phyloP scores from a whole-genome alignment of 1,284 basidiomycete species.

The Rhodotorula sp. region DNA sequence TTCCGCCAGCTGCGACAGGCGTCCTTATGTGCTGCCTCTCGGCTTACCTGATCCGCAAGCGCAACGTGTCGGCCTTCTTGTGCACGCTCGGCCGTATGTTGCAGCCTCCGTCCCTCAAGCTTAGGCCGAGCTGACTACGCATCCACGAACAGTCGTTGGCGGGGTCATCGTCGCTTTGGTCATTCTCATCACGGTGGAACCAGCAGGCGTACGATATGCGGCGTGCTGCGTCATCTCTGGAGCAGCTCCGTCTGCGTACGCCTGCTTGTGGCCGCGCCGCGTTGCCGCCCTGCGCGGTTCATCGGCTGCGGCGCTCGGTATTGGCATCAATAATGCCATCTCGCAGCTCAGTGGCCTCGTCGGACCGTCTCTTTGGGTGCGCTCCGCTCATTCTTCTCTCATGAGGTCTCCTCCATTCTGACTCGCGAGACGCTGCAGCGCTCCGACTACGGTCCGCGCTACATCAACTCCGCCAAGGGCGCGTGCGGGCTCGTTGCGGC shows the following conservation, averaged over 20 bases:
- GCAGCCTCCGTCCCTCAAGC: not conserved
- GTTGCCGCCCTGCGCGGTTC: constrained; percentile 24
- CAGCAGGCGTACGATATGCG: constrained; percentile 8
- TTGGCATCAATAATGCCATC: constrained; percentile 27
- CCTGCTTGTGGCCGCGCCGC: constrained; percentile 25
- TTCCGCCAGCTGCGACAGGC: constrained; percentile 21
- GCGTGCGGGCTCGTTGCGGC: not conserved
- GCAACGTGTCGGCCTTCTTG: not conserved
- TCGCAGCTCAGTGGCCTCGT: constrained; percentile 18
- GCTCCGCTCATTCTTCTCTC: too few relatives aligned
- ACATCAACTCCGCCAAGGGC: not conserved
- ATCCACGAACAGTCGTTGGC: not conserved
- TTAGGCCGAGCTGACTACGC: not conserved
- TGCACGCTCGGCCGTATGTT: constrained; percentile 10
- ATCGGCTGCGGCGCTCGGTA: constrained; percentile 12
- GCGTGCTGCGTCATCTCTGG: constrained; percentile 23
- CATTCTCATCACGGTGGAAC: constrained; percentile 5
- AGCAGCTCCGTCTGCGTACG: constrained; percentile 5
- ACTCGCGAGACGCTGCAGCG: not conserved
- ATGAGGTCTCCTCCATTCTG: too few relatives aligned
- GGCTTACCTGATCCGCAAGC: constrained; percentile 11
- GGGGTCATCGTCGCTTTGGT: constrained; percentile 10
- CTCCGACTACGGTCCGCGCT: constrained; percentile 5
- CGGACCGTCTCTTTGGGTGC: constrained; percentile 11
- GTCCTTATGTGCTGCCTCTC: constrained; percentile 11